Base-by-base conservation (phyloP, 2,329 filamentous ascomycete genomes). In the Massarina eburnea region DNA sequence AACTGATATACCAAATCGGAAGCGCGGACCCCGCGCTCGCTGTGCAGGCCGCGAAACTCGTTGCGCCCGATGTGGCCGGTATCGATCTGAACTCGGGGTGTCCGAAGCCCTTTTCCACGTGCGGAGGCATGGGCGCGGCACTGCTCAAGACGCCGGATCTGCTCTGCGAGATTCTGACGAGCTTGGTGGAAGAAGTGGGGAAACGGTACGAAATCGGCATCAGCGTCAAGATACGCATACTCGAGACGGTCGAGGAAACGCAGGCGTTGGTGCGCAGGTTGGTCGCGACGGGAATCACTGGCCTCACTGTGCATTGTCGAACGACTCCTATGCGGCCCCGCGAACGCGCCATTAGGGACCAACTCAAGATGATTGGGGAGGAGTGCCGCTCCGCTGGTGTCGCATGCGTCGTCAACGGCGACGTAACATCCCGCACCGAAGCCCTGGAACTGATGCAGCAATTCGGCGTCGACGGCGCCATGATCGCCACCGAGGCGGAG, bases 71-170 rank as follows among this genome's bases (percentile, higher is more conserved):
- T 71, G 94, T 99, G 3, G 85, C 86, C 0, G 94, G 94, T 49
- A 96, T 99, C 58, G 94, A 97, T 68, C 87, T 99, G 51, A 99
- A 99, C 69, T 91, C 94, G 0, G 94, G 94, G n/a, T 99, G 94
- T 66, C 94, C 94, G 1, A 99, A 99, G 71, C 89, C 92, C 0
- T 99, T 99, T 72, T 95, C 89, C 63, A 96, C 92, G 2, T 82
- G 81, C 52, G 91, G 91, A 49, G 94, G 94, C 39, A 99, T 99
- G 94, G 94, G 94, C 39, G 94, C 94, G 0, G 92, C 91, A 1
- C 80, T 99, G 17, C 80, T 99, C 14, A 83, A 82, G 57, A 92
- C 87, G 0, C 92, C 94, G 0, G 91, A 97, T 54, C 84, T 82
- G 61, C 80, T 99, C 1, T 87, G 85, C 58, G 80, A 85, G 0